phyloP scores from a whole-genome alignment of 2,329 filamentous ascomycete species.

The Ascochyta clinopodiicola region DNA sequence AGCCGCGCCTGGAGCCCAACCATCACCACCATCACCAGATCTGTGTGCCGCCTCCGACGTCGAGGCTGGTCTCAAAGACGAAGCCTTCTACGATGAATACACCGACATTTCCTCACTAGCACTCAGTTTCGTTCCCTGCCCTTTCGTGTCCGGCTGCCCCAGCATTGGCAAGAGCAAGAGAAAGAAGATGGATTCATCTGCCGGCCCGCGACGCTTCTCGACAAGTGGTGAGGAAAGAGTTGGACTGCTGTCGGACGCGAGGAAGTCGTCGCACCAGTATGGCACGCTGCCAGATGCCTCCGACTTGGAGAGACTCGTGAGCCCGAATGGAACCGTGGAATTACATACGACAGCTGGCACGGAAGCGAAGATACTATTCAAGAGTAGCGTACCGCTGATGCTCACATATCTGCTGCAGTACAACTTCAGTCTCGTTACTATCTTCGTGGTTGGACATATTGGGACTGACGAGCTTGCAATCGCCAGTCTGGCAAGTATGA shows the following conservation, averaged over 20 bases:
- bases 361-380: constrained; percentile 45
- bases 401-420: constrained; percentile 64
- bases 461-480: constrained; percentile 61
- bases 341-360: constrained; percentile 32
- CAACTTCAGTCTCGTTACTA: constrained; percentile 59
- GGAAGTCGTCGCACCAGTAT: constrained; percentile 33
- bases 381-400: constrained; percentile 58
- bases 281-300: constrained; percentile 34
- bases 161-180: constrained; percentile 23
- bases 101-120: constrained; percentile 35
- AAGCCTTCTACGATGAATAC: constrained; percentile 13
- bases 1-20: constrained; percentile 2
- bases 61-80: constrained; percentile 11
- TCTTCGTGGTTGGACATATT: constrained; percentile 60
- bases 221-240: constrained; percentile 35
- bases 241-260: constrained; percentile 30
- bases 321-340: constrained; percentile 28
- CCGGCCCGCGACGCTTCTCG: constrained; percentile 41
- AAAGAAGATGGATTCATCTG: constrained; percentile 40
- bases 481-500: constrained; percentile 60
- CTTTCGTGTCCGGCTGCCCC: constrained; percentile 20
- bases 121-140: constrained; percentile 29
- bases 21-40: constrained; percentile 12
- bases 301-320: constrained; percentile 38
- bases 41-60: constrained; percentile 10